Evolutionary conservation across 148 eudicot species (phyloP), one percentile per base, ranked within the genome.

Genomic region (Limonium bicolor): DNA sequence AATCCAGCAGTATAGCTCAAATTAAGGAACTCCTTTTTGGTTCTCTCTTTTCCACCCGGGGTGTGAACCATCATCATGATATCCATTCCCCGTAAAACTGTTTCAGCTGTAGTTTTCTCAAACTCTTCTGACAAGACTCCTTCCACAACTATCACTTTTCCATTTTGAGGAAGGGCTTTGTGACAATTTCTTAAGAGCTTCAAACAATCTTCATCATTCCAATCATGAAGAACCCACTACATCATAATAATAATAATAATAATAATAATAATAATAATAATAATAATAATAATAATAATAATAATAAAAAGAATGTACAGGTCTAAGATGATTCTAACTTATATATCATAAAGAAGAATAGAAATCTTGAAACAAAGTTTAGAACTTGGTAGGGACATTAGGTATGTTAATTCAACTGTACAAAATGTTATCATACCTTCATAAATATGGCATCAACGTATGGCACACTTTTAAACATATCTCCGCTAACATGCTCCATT

Each of bases 211-310:
- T 56, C 68, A 32, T 68, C 74, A 15, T 58, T 54, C 78, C 73
- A 71, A 22, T 59, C 66, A 32, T 71, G 77, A 20, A 71, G 60
- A 36, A 63, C 56, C 66, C 69, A 71, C 72, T 63, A 27, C n/a
- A 22, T 6, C 3, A 38, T 13, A 12, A 16, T 22, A 1, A 21
- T 14, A n/a, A n/a, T n/a, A n/a, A n/a, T n/a, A n/a, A n/a, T n/a
- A n/a, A n/a, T n/a, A n/a, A n/a, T n/a, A n/a, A n/a, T n/a, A n/a
- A n/a, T n/a, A n/a, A n/a, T n/a, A n/a, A n/a, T n/a, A n/a, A n/a
- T n/a, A n/a, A n/a, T n/a, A n/a, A n/a, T n/a, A n/a, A n/a, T n/a
- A n/a, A n/a, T n/a, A n/a, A n/a, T n/a, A n/a, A n/a, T n/a, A n/a
- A n/a, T n/a, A n/a, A n/a, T n/a, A n/a, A n/a, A n/a, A n/a, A n/a